phyloP scores from a whole-genome alignment of 2,329 filamentous ascomycete genomes.

The Tolypocladium nubicola region DNA sequence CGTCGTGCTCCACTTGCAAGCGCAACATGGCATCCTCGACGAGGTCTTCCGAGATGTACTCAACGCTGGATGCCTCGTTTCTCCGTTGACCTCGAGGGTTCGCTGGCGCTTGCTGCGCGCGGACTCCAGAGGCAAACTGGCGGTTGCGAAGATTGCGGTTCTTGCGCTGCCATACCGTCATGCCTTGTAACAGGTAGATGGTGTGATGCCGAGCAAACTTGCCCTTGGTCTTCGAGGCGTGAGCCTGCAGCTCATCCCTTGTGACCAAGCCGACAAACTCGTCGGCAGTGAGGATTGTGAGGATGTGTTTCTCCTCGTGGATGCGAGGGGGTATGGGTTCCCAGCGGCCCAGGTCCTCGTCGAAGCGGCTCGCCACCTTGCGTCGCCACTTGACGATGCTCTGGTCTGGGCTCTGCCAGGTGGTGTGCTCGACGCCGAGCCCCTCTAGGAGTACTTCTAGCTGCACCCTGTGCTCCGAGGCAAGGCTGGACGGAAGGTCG shows the following conservation, averaged over 20 bases:
- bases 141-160: constrained; percentile 58
- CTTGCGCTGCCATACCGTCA: constrained; percentile 55
- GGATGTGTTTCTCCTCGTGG: constrained; percentile 46
- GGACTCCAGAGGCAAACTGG: constrained; percentile 55
- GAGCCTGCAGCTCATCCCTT: constrained; percentile 41
- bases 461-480: constrained; percentile 32
- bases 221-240: constrained; percentile 44
- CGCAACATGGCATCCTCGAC: constrained; percentile 62
- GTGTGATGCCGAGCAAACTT: constrained; percentile 42
- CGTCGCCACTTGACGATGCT: constrained; percentile 58
- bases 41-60: constrained; percentile 54
- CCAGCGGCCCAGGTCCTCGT: constrained; percentile 52
- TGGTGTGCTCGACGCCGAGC: constrained; percentile 34
- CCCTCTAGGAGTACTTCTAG: constrained; percentile 39
- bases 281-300: constrained; percentile 51
- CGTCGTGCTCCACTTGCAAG: constrained; percentile 57
- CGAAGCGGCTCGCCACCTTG: constrained; percentile 53
- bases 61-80: constrained; percentile 24
- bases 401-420: constrained; percentile 34
- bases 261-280: constrained; percentile 55
- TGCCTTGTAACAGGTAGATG: constrained; percentile 64
- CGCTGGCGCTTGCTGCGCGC: constrained; percentile 25
- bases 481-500: constrained; percentile 50
- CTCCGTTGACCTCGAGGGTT: constrained; percentile 21
- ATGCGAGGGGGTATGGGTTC: constrained; percentile 46